phyloP scores from a whole-genome alignment of 2,329 filamentous ascomycete species.

The Fusarium clavum region DNA sequence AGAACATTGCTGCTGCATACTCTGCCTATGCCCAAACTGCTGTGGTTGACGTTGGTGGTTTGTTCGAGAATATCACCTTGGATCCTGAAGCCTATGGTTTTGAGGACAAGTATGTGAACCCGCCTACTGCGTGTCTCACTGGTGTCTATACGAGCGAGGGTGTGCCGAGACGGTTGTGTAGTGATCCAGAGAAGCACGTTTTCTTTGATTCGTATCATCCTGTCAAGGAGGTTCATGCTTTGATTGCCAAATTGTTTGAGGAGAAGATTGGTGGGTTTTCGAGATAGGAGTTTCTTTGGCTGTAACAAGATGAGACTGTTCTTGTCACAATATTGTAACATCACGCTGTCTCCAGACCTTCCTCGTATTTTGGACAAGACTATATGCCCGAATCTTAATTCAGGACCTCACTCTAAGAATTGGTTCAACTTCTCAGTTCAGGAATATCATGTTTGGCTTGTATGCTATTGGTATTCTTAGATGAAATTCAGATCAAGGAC shows the following conservation, averaged over 20 bases:
- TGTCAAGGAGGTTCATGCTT: constrained; percentile 17
- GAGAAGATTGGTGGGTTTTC: not conserved
- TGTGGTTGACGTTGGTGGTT: constrained; percentile 3
- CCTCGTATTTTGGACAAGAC: too few relatives aligned
- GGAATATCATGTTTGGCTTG: too few relatives aligned
- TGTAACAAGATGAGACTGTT: not conserved
- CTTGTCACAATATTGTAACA: not conserved
- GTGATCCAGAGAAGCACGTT: constrained; percentile 21
- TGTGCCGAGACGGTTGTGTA: constrained; percentile 21
- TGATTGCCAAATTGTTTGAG: constrained; percentile 21
- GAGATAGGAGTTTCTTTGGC: not conserved
- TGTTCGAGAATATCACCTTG: constrained; percentile 3
- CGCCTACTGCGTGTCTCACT: constrained; percentile 23
- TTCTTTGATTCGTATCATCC: constrained; percentile 34
- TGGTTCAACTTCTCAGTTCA: too few relatives aligned
- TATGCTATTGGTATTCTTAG: too few relatives aligned
- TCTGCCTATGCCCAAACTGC: constrained; percentile 4
- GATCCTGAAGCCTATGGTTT: constrained; percentile 10
- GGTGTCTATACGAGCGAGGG: constrained; percentile 26
- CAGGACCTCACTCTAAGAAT: too few relatives aligned
- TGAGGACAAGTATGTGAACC: constrained; percentile 18
- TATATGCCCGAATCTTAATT: too few relatives aligned
- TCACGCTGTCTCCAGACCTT: not conserved
- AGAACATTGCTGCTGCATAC: constrained; percentile 16
- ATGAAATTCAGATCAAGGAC: too few relatives aligned